These are phyloP conservation scores for Nannochloris sp. DNA, from an alignment of 139 green algal genomes.

Conservation along the genomic window DNA sequence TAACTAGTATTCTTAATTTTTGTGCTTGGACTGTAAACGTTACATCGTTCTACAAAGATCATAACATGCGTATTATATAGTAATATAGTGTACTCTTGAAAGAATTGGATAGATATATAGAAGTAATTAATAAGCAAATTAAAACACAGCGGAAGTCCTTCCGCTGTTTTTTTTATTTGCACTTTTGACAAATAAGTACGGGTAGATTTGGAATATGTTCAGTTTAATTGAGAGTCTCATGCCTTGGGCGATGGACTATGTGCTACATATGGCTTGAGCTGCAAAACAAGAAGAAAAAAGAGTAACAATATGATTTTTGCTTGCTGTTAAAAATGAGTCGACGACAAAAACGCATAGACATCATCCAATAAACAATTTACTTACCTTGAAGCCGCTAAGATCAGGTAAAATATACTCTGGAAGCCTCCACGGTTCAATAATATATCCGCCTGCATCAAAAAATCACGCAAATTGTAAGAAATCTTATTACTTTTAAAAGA, in stretches of 20 bases:
- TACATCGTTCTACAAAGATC: no score
- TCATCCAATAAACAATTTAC: no score
- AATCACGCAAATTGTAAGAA: background rate
- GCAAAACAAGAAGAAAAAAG: background rate
- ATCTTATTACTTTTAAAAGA: no score
- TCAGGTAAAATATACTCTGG: slow-evolving; percentile 32
- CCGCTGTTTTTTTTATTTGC: slow-evolving; percentile 13
- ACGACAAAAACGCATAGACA: no score
- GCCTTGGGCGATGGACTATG: background rate
- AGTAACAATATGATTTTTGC: background rate
- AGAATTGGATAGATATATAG: background rate
- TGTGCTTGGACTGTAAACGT: no score
- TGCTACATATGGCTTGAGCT: slow-evolving; percentile 16
- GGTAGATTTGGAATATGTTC: background rate
- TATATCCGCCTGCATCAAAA: slow-evolving; percentile 23
- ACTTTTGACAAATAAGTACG: background rate
- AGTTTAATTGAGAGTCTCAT: background rate
- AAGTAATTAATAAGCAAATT: slow-evolving; percentile 3
- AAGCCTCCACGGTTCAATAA: slow-evolving; percentile 1
- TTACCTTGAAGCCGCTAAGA: slow-evolving; percentile 20
- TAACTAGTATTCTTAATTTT: no score
- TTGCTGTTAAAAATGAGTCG: background rate
- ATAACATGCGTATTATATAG: no score
- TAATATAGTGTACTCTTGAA: no score
- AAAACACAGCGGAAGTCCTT: no score